These are phyloP conservation scores for Candida pini DNA, from an alignment of 805 yeast species.

Conservation along the genomic window DNA sequence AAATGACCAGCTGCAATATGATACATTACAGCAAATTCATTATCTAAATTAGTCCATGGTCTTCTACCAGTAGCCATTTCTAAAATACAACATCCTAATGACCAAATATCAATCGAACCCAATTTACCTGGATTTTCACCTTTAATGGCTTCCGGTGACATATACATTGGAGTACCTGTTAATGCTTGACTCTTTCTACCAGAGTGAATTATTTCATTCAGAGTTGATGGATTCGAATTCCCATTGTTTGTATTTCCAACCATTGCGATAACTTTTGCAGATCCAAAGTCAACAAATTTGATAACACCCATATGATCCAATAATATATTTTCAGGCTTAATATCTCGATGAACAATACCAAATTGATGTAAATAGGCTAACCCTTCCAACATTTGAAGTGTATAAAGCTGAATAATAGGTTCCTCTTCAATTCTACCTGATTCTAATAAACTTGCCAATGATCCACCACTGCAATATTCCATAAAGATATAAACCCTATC, in stretches of 20 bases:
- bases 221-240: slow-evolving; percentile 9
- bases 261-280: slow-evolving; percentile 83
- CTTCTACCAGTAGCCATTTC: slow-evolving; percentile 96
- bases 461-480: slow-evolving; percentile 98
- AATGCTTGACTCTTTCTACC: slow-evolving; percentile 32
- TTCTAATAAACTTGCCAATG: slow-evolving; percentile 75
- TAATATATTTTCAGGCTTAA: slow-evolving; percentile 90
- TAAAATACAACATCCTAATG: slow-evolving; percentile 89
- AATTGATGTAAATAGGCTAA: slow-evolving; percentile 89
- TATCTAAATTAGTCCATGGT: slow-evolving; percentile 95
- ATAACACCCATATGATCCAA: slow-evolving; percentile 89
- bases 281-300: slow-evolving; percentile 96
- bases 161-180: slow-evolving; percentile 98
- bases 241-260: slow-evolving; percentile 21
- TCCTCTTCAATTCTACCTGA: slow-evolving; percentile 97
- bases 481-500: slow-evolving; percentile 92
- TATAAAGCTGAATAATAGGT: slow-evolving; percentile 81
- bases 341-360: slow-evolving; percentile 94
- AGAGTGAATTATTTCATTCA: slow-evolving; percentile 15
- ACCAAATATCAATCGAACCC: slow-evolving; percentile 88
- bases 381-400: slow-evolving; percentile 92
- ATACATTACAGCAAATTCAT: slow-evolving; percentile 98
- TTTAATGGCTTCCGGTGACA: slow-evolving; percentile 95
- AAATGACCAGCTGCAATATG: slow-evolving; percentile 94
- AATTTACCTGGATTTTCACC: slow-evolving; percentile 57